Percentiles rank a stretch among this genome's conserved stretches.
phyloP scores from a whole-genome alignment of 176 grass and related monocot genomes.

The Elymus sibiricus region DNA sequence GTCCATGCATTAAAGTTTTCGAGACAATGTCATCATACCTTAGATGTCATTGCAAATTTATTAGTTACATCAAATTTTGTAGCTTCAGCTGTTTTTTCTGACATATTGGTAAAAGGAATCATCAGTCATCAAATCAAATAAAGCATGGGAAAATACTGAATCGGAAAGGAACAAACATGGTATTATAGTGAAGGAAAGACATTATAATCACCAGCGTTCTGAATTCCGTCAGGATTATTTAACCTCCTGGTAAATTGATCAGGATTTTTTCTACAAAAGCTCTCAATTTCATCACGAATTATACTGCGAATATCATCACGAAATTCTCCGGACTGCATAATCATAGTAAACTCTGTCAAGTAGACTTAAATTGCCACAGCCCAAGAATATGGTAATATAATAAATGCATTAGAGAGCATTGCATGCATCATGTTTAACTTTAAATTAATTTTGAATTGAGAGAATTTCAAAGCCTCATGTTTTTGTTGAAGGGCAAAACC shows the following conservation, averaged over 20 bases:
- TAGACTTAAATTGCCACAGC: neutral
- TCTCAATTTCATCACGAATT: slow-evolving; percentile 42
- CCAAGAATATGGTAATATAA: too few relatives aligned
- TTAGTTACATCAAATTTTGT: slow-evolving; percentile 32
- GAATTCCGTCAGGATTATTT: slow-evolving; percentile 6
- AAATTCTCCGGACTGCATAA: slow-evolving; percentile 38
- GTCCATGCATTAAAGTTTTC: neutral
- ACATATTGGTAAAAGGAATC: neutral
- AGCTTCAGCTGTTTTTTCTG: slow-evolving; percentile 18
- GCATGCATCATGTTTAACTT: too few relatives aligned
- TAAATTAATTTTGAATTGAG: too few relatives aligned
- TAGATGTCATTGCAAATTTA: slow-evolving; percentile 16
- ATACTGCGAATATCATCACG: slow-evolving; percentile 32
- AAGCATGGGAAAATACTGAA: neutral
- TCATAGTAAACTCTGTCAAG: slow-evolving; percentile 21
- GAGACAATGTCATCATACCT: slow-evolving; percentile 27
- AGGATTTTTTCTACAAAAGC: slow-evolving; percentile 3
- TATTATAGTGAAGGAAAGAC: neutral
- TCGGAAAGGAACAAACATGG: neutral
- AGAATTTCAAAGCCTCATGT: too few relatives aligned
- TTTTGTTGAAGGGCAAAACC: too few relatives aligned
- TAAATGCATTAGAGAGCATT: too few relatives aligned
- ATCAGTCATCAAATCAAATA: slow-evolving; percentile 16
- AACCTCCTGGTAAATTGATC: neutral
- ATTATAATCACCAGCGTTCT: slow-evolving; percentile 27